Base-by-base conservation (phyloP, 2,329 filamentous ascomycete species). In the Thermochaetoides dissita region DNA sequence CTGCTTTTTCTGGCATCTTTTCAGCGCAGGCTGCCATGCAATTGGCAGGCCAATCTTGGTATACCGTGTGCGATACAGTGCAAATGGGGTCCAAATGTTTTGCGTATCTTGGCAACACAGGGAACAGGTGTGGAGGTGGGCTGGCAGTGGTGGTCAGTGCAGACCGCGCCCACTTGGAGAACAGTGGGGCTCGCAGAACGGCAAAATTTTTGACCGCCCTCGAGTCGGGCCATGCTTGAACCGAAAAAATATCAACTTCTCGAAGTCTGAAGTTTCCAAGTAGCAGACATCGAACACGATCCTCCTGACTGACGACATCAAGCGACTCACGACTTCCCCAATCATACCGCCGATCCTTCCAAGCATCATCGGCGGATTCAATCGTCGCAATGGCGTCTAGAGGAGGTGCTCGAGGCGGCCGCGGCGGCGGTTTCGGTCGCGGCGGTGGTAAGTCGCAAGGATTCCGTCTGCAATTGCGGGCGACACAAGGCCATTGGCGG, bases 371-470 rank as follows among this genome's bases (percentile, higher is more conserved):
- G 48, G 43, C 40, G 44, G 42, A 36, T 34, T 12, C 10, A 5
- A 24, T 33, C 37, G 24, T 47, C 44, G 39, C 30, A 40, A 81
- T 80, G 79, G 76, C 78, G 59, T 81, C 78, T 62, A 72, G 76
- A 61, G 71, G 76, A 61, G 71, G 71, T 51, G 53, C 56, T 46
- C 53, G 57, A 47, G 63, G 67, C 53, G 65, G 65, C 52, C 64
- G 68, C 51, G 67, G 68, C 48, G 63, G 65, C 39, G 64, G 67
- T 48, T 67, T 64, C 49, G 67, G 69, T 49, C 65, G 71, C 48
- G 62, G 65, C 46, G 66, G 74, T 55, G 67, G 69, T 34, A 53
- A 66, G 68, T 62, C 59, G 63, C 60, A 56, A 52, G 53, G 51
- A 46, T 62, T 10, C n/a, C 10, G 9, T 24, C 7, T 31, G 31